Base-by-base conservation (phyloP, 2,329 filamentous ascomycete species). In the Trichoderma sp. region DNA sequence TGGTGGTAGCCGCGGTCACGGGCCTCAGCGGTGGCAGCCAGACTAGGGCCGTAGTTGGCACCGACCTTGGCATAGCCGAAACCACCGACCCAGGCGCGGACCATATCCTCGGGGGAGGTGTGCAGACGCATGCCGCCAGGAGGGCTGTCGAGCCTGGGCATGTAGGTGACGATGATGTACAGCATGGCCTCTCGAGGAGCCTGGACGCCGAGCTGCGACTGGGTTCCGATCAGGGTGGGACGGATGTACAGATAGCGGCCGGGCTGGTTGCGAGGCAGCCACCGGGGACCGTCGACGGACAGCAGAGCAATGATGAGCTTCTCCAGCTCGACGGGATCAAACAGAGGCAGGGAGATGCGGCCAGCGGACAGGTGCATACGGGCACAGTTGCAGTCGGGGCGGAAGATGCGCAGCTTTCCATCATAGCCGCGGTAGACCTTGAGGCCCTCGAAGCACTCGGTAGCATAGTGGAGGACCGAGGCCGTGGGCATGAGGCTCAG, bases 21-120 rank as follows among this genome's bases (percentile, higher is more conserved):
- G 3, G 94, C 94, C 78, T 94, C 91, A 19, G 85, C 85, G 58
- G 93, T 93, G 4, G 92, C 92, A 64, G 92, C 84, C 64, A 97
- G 84, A 22, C 87, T 90, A 19, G 94, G 94, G 0, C 94, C 94
- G 78, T 97, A 97, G 83, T 97, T 97, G 70, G 94, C 94, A 65
- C 94, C 94, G 37, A 97, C 87, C 81, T 97, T 97, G 69, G 93
- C 93, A 76, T 91, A 94, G 1, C 94, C 94, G 78, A 96, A 97
- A 10, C 94, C 94, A 70, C 94, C 94, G 22, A 92, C 93, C 94
- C 94, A 97, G 13, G 94, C 93, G 71, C 94, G 90, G 68, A 97
- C 89, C 83, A 90, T 92, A 78, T 97, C 92, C 72, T 94, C 89
- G 66, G 88, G 86, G 54, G 87, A 92, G 0, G 93, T 94, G 76